Conservation (phyloP, 2,329 filamentous ascomycete species). For the Fusarium sp. region DNA sequence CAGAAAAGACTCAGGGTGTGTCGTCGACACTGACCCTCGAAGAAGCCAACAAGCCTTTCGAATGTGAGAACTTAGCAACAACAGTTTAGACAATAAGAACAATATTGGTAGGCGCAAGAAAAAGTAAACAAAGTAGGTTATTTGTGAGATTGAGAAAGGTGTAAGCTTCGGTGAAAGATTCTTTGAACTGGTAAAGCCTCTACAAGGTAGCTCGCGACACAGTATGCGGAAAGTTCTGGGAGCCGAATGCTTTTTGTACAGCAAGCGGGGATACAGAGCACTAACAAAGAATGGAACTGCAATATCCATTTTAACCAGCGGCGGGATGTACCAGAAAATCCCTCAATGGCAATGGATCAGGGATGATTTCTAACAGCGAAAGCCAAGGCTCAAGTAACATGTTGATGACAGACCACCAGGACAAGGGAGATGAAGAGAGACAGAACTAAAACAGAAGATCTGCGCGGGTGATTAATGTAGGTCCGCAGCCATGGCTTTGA, state of each 20-base stretch:
- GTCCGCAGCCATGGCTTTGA: constrained; percentile 15
- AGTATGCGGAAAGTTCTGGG: constrained; percentile 7
- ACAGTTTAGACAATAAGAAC: background rate
- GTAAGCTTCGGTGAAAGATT: background rate
- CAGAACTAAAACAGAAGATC: constrained; percentile 39
- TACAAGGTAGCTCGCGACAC: constrained; percentile 14
- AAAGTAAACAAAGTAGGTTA: background rate
- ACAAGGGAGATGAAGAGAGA: constrained; percentile 41
- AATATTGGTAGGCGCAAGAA: background rate
- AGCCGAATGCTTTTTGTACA: constrained; percentile 38
- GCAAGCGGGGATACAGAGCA: background rate
- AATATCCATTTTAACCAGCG: constrained; percentile 4
- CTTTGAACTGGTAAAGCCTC: background rate
- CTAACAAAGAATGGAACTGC: background rate
- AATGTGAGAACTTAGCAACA: background rate
- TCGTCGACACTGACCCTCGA: constrained; percentile 6
- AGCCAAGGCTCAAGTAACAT: constrained; percentile 35
- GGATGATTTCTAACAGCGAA: constrained; percentile 16
- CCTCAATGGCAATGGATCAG: constrained; percentile 29
- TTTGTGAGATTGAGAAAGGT: background rate
- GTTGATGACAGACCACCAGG: constrained; percentile 12
- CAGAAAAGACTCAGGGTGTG: background rate
- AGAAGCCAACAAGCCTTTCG: background rate
- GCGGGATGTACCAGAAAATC: constrained; percentile 23
- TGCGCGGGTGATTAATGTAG: constrained; percentile 32